Base-by-base conservation (phyloP, 106 monocot species). In the Phalaenopsis aphrodite region DNA sequence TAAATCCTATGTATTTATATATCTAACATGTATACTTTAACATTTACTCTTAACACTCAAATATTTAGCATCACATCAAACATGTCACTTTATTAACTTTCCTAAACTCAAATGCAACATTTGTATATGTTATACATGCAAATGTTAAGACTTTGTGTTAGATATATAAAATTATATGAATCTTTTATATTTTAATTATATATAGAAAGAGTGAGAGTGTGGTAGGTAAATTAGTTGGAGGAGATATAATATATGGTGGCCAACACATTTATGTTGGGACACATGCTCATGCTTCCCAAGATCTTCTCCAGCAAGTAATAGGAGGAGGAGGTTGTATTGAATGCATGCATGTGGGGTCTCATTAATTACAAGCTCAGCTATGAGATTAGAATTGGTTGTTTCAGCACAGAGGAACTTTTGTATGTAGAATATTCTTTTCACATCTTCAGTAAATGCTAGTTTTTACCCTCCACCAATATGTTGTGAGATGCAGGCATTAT, bases 251-350 rank as follows among this genome's bases (percentile, higher is more conserved):
- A 65, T 8, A 65, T 19, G 64, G 19, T 65, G 21, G 7, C 64
- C 19, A 65, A 65, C 64, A 21, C 64, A 65, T 65, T 65, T 65
- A 65, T 65, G 5, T 65, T 23, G 64, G 64, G 64, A 65, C 64
- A 65, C 64, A 65, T 65, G 64, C 21, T 7, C n/a, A 19, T 65
- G 64, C 64, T 23, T 30, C 30, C 30, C 30, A 30, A 30, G 30
- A 30, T 30, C 30, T 30, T 30, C 30, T 30, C 30, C 15, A 3
- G 18, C 17, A 61, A 18, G 5, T 14, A 58, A 17, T 17, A 21
- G 12, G 64, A 65, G 21, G 23, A 3, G 64, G 5, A 24, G 64
- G 64, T 23, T 65, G 64, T 21, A 65, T 65, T 65, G 19, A 65
- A 65, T 65, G 64, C 64, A 23, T 21, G 64, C n/a, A 14, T 65